phyloP scores from a whole-genome alignment of 2,329 filamentous ascomycete genomes.

The Metarhizium anisopliae region DNA sequence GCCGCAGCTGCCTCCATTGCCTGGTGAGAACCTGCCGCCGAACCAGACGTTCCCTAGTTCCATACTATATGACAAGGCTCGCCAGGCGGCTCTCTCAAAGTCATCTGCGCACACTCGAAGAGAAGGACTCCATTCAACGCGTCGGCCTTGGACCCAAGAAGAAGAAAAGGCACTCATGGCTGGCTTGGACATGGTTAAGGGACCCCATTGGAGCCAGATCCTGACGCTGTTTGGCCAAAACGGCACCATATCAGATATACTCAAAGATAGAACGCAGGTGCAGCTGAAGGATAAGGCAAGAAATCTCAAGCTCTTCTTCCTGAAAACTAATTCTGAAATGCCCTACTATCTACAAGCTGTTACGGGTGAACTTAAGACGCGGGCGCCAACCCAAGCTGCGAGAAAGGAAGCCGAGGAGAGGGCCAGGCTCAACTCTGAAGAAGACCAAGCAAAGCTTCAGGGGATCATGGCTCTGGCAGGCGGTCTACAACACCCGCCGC shows the following conservation, averaged over 20 bases:
- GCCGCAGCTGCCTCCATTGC: conserved; percentile 17
- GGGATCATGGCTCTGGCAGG: conserved; percentile 49
- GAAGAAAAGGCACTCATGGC: conserved; percentile 88
- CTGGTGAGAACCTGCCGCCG: conserved; percentile 38
- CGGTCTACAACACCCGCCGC: conserved; percentile 37
- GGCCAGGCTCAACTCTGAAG: conserved; percentile 47
- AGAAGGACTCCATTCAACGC: conserved; percentile 50
- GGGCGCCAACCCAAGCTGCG: conserved; percentile 66
- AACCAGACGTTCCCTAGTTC: conserved; percentile 48
- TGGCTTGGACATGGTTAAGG: conserved; percentile 79
- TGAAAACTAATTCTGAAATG: conserved; percentile 87
- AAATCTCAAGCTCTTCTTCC: conserved; percentile 83
- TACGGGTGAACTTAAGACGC: conserved; percentile 80
- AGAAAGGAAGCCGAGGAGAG: conserved; percentile 59
- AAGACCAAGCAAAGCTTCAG: conserved; percentile 50
- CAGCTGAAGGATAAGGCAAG: conserved; percentile 88
- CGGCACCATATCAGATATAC: conserved; percentile 70
- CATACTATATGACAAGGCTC: conserved; percentile 47
- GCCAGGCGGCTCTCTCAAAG: conserved; percentile 49
- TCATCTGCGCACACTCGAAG: conserved; percentile 44
- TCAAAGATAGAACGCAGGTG: conserved; percentile 84
- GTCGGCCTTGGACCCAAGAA: conserved; percentile 78
- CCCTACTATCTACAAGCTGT: conserved; percentile 81
- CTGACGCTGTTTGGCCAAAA: conserved; percentile 72
- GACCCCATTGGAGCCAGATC: conserved; percentile 90